Evolutionary conservation across 805 yeast species (phyloP).

Genomic region (Metschnikowia vanudenii): DNA sequence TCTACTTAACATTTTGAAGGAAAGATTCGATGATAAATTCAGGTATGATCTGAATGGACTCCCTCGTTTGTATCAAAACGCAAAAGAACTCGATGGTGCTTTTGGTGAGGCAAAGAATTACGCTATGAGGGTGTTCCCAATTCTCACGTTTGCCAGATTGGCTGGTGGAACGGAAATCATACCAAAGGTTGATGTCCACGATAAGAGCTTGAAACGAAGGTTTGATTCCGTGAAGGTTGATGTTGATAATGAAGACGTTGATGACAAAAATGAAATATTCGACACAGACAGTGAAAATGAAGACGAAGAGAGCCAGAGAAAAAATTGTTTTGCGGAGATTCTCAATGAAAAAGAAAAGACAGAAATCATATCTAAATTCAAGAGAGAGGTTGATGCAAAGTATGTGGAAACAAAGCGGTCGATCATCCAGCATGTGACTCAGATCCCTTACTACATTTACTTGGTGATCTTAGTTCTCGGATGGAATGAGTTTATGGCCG

Average conservation of each 20-base stretch:
- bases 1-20: conserved; percentile 64
- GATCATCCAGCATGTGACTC: conserved; percentile 69
- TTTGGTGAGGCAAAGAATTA: conserved; percentile 58
- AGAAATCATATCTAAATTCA: conserved; percentile 56
- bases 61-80: conserved; percentile 78
- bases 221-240: conserved; percentile 33
- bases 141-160: conserved; percentile 54
- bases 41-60: conserved; percentile 79
- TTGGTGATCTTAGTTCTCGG: conserved; percentile 73
- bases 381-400: conserved; percentile 72
- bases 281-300: conserved; percentile 18
- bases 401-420: conserved; percentile 89
- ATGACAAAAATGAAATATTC: conserved; percentile 20
- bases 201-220: conserved; percentile 21
- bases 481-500: conserved; percentile 93
- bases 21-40: conserved; percentile 77
- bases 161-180: conserved; percentile 53
- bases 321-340: conserved; percentile 54
- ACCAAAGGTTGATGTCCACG: conserved; percentile 54
- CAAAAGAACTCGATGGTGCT: conserved; percentile 65
- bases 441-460: conserved; percentile 83
- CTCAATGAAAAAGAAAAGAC: conserved; percentile 57
- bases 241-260: conserved; percentile 32
- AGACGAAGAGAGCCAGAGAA: conserved; percentile 13
- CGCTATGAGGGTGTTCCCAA: conserved; percentile 59